These are phyloP conservation scores for Boletus subparvulus DNA, from an alignment of 768 basidiomycete genomes.

Conservation along the genomic window DNA sequence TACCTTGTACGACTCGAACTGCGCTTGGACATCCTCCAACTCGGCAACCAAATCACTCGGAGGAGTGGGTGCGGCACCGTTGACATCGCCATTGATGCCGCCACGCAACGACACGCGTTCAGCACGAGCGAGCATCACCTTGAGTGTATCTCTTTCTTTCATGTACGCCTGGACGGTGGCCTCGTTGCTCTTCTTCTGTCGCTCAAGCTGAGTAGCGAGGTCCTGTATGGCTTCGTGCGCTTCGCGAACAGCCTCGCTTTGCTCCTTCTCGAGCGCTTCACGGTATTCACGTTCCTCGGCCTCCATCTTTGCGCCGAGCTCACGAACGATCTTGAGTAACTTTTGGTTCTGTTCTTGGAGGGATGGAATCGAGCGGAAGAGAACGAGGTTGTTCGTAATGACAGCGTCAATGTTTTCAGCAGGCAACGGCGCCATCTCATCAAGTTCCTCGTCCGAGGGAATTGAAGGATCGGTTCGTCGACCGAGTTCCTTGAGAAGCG, in stretches of 20 bases:
- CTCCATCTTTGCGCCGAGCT: constrained; percentile 84
- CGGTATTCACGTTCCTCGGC: constrained; percentile 75
- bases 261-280: constrained; percentile 67
- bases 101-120: constrained; percentile 29
- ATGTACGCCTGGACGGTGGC: constrained; percentile 74
- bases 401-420: constrained; percentile 68
- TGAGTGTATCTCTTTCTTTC: constrained; percentile 86
- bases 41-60: constrained; percentile 52
- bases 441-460: constrained; percentile 63
- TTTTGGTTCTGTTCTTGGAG: constrained; percentile 94
- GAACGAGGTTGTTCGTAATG: constrained; percentile 85
- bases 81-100: constrained; percentile 35
- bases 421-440: constrained; percentile 43
- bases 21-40: constrained; percentile 68
- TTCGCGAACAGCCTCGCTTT: constrained; percentile 77
- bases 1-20: constrained; percentile 76
- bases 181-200: constrained; percentile 69
- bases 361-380: constrained; percentile 74
- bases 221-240: constrained; percentile 85
- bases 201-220: constrained; percentile 74
- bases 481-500: constrained; percentile 73
- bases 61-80: constrained; percentile 19
- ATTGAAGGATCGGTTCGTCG: constrained; percentile 83
- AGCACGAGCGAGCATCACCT: constrained; percentile 64
- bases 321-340: constrained; percentile 77